phyloP scores from a whole-genome alignment of 495 filamentous ascomycete genomes.

The Tetracladium setigerum region DNA sequence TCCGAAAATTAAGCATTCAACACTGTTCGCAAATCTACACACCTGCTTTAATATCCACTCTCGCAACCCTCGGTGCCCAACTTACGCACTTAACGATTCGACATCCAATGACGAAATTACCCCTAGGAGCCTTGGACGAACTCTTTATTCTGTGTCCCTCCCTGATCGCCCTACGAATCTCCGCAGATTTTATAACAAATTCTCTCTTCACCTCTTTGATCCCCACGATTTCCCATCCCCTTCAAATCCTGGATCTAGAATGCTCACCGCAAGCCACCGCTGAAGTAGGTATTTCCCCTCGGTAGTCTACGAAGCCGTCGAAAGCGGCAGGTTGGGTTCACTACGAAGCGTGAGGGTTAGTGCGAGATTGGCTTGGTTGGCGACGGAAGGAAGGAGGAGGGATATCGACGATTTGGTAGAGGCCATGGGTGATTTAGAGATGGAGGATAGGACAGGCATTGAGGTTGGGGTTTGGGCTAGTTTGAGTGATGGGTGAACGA shows the following conservation, averaged over 20 bases:
- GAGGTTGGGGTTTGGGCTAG: slow-evolving; percentile 10
- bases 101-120: slow-evolving; percentile 18
- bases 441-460: slow-evolving; percentile 14
- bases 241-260: slow-evolving; percentile 29
- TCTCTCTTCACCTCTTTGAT: slow-evolving; percentile 25
- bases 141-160: slow-evolving; percentile 26
- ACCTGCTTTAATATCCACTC: background rate
- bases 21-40: slow-evolving; percentile 17
- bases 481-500: background rate
- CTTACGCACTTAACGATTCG: slow-evolving; percentile 20
- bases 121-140: slow-evolving; percentile 22
- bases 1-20: slow-evolving; percentile 18
- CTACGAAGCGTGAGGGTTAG: slow-evolving; percentile 30
- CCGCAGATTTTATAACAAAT: slow-evolving; percentile 31
- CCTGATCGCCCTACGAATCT: slow-evolving; percentile 25
- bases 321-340: slow-evolving; percentile 23
- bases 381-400: slow-evolving; percentile 4
- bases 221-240: slow-evolving; percentile 22
- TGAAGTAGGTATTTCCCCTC: slow-evolving; percentile 25
- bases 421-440: slow-evolving; percentile 26
- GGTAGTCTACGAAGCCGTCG: slow-evolving; percentile 29
- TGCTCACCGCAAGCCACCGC: slow-evolving; percentile 22
- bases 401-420: slow-evolving; percentile 30
- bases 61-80: slow-evolving; percentile 9
- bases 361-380: slow-evolving; percentile 26